Conservation (phyloP, 1,284 basidiomycete species). For the Schizopora paradoxa region DNA sequence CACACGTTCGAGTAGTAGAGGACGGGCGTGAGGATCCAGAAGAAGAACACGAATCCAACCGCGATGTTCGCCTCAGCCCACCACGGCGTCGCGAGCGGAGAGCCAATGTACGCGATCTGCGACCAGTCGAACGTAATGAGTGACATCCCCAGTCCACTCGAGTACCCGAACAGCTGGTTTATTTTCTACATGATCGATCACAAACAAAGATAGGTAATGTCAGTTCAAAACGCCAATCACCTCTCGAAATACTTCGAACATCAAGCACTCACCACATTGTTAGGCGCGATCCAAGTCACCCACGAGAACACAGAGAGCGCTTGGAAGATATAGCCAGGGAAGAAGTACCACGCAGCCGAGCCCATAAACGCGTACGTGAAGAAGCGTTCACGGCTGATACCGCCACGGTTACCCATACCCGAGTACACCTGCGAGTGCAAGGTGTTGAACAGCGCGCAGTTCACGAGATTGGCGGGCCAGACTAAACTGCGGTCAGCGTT, state of each 20-base stretch:
- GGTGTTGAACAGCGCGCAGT: constrained; percentile 38
- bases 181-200: constrained; percentile 26
- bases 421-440: constrained; percentile 35
- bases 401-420: constrained; percentile 28
- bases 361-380: constrained; percentile 29
- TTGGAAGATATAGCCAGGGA: constrained; percentile 36
- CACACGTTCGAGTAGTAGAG: constrained; percentile 22
- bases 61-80: constrained; percentile 39
- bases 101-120: constrained; percentile 19
- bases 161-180: constrained; percentile 35
- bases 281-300: constrained; percentile 35
- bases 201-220: constrained; percentile 43
- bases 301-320: constrained; percentile 32
- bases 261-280: constrained; percentile 21
- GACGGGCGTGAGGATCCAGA: constrained; percentile 36
- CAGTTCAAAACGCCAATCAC: too few species aligned
- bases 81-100: constrained; percentile 18
- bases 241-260: neutral
- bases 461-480: constrained; percentile 37
- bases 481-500: constrained; percentile 30
- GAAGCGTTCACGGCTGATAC: constrained; percentile 29
- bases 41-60: constrained; percentile 36
- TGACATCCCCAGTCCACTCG: constrained; percentile 15
- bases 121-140: constrained; percentile 18
- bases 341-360: constrained; percentile 33